Evolutionary conservation across 2,329 filamentous ascomycete species (phyloP), one percentile per base, ranked within the genome.

Genomic region (Colletotrichum australisinense): DNA sequence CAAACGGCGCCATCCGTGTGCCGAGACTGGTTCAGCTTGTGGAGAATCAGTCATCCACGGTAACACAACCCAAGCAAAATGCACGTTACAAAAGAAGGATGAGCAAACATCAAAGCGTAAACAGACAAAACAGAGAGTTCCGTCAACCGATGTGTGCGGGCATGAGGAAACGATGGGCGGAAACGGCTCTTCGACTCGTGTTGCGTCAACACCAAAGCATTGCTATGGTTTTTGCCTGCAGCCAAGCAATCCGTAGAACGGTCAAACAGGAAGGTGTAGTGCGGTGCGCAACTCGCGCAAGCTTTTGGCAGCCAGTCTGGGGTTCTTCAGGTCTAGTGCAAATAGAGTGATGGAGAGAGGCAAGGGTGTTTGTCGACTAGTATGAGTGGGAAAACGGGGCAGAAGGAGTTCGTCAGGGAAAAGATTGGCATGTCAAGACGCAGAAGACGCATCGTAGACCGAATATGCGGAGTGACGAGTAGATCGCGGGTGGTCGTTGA

Each of bases 401-500:
- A 19, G 19, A 16, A 56, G 22, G 30, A 38, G n/a, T n/a, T 49
- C 14, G 46, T 26, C 9, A 12, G 35, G 64, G 67, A 9, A 57
- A 70, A 70, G 55, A 73, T 70, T 73, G 66, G 42, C 70, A 62
- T 22, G 32, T 35, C 32, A 35, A 35, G 32, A 35, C 12, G n/a
- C 38, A 19, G 58, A 60, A 35, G 66, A 70, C 26, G 66, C 16
- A 49, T 53, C 24, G 28, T 5, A 46, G 62, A 22, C 32, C 24
- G 30, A 26, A 49, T 28, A 70, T 70, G 70, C 70, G 46, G 66
- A 53, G 70, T 73, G 70, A 73, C 70, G 55, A 70, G 59, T 26
- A 46, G 70, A 58, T 60, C 32, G 68, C n/a, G 46, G 32, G 66
- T 59, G 66, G 70, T 73, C 66, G 70, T 73, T 70, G 70, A 73